Evolutionary conservation across 768 basidiomycete species (phyloP).

Genomic region (Amanita pallidorosea): DNA sequence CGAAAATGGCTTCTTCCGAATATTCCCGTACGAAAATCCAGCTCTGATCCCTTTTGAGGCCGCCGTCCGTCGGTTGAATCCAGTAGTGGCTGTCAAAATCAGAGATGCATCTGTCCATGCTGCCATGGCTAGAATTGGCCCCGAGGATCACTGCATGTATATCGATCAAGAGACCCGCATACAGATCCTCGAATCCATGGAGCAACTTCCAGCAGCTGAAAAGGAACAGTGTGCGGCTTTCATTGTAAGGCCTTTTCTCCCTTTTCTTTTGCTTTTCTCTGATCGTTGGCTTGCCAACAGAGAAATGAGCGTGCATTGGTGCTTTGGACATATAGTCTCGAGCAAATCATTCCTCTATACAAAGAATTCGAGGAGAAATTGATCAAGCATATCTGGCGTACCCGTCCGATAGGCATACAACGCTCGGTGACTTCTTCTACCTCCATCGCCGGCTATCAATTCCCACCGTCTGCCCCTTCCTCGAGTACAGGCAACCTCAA

Average conservation of each 20-base stretch:
- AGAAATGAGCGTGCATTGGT: slow-evolving; percentile 72
- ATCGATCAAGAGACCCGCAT: slow-evolving; percentile 79
- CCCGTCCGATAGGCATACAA: slow-evolving; percentile 18
- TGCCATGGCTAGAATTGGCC: slow-evolving; percentile 52
- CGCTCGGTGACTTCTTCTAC: background rate
- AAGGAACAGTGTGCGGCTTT: slow-evolving; percentile 89
- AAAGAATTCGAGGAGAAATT: slow-evolving; percentile 69
- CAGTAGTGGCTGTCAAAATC: slow-evolving; percentile 74
- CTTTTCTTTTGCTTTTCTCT: background rate
- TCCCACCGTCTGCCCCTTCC: background rate
- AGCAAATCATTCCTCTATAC: slow-evolving; percentile 55
- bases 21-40: slow-evolving; percentile 80
- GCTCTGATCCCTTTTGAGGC: slow-evolving; percentile 70
- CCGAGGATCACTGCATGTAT: slow-evolving; percentile 43
- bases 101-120: slow-evolving; percentile 71
- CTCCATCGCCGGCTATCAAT: background rate
- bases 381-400: slow-evolving; percentile 73
- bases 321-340: slow-evolving; percentile 71
- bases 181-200: slow-evolving; percentile 66
- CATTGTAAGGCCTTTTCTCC: slow-evolving; percentile 28
- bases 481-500: slow-evolving; percentile 20
- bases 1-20: slow-evolving; percentile 49
- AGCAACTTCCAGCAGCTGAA: slow-evolving; percentile 61
- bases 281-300: slow-evolving; percentile 11
- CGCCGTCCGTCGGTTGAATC: slow-evolving; percentile 66